Evolutionary conservation across 2,329 filamentous ascomycete genomes (phyloP).

Genomic region (Onygena corvina): DNA sequence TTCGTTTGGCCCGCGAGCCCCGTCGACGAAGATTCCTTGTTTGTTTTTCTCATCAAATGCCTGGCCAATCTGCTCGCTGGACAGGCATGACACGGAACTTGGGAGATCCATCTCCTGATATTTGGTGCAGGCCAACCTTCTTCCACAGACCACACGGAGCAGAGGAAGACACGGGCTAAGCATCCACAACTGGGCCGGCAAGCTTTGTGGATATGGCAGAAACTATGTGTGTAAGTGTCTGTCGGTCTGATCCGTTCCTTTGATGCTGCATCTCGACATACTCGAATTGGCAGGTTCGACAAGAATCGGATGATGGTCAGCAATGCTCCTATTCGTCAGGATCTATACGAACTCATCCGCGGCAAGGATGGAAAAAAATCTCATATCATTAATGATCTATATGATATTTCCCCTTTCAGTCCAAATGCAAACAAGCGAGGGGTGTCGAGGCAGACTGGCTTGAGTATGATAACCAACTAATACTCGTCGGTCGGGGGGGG

Average conservation of each 20-base stretch:
- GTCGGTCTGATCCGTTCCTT: conserved; percentile 1
- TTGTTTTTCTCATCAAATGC: neutral
- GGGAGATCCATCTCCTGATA: neutral
- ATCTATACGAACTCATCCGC: neutral
- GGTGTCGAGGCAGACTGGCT: too few relatives aligned
- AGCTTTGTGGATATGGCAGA: neutral
- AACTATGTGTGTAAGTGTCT: neutral
- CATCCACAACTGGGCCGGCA: neutral
- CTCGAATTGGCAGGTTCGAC: neutral
- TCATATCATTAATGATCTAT: conserved; percentile 6
- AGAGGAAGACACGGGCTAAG: neutral
- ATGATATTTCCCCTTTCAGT: neutral
- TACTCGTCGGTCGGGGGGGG: too few relatives aligned
- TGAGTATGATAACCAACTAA: too few relatives aligned
- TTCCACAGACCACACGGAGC: neutral
- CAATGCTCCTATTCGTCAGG: neutral
- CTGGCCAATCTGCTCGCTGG: conserved; percentile 1
- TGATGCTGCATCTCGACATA: neutral
- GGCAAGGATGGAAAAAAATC: neutral
- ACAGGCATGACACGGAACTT: neutral
- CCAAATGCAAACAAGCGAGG: too few relatives aligned
- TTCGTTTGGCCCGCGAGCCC: neutral
- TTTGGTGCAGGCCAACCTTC: neutral
- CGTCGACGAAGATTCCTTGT: neutral
- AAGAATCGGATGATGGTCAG: too few relatives aligned